Base-by-base conservation (phyloP, 345 rosid genomes). In the Rhizophora mangle region DNA sequence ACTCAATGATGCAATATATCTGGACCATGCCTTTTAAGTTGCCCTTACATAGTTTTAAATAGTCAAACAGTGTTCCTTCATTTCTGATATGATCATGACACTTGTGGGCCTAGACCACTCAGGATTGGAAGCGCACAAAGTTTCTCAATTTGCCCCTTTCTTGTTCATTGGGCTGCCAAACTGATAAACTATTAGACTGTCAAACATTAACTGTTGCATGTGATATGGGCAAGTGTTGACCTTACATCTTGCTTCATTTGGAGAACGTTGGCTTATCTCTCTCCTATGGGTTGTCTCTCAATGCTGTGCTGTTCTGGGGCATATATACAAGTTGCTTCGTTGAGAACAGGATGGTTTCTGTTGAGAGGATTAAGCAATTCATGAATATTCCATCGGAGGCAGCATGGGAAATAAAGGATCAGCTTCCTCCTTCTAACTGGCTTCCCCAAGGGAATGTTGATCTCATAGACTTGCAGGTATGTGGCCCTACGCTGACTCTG, bases 271-370 rank as follows among this genome's bases (percentile, higher is more conserved):
- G 60, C 22, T 54, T 52, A 26, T 65, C 59, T 30, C 59, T 65
- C 15, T 65, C 65, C 15, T 74, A 63, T 22, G 72, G 63, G 20
- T 46, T 76, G 22, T 52, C 79, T 7, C 51, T 76, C 36, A 76
- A 39, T 19, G 27, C 24, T 11, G 31, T 20, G 2, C 75, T 94
- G 79, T 94, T 89, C 76, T 89, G 82, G 86, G 82, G 96, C 61
- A 83, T 91, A 70, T 88, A 91, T 60, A 54, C 87, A 84, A 94
- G 97, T 75, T 94, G 98, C 79, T 85, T 87, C 34, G 96, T 94
- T 24, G 97, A 95, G 74, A 95, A 95, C 75, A 79, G 83, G 74
- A 57, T 78, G 20, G 36, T 78, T 27, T 78, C 78, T 0, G 81
- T 73, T 46, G 78, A 78, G 60, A 30, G 78, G 62, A 56, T 78